Conservation (phyloP, 2,329 filamentous ascomycete species). For the Pestalotiopsis sp. region DNA sequence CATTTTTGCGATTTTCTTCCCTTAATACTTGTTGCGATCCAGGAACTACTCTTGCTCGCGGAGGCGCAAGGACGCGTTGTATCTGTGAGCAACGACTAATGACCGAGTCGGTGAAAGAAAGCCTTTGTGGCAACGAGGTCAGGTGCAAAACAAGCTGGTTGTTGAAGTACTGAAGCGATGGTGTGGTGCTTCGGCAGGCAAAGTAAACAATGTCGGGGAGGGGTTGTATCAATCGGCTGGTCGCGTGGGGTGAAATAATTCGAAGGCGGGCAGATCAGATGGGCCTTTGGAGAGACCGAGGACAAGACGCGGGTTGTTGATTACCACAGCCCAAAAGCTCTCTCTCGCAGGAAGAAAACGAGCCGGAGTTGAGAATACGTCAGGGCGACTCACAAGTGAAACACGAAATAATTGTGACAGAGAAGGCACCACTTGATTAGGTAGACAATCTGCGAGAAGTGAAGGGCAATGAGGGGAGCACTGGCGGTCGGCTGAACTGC, state of each 20-base stretch:
- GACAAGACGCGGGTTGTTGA: not conserved
- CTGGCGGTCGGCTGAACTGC: not conserved
- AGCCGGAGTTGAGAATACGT: not conserved
- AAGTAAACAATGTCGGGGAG: conserved; percentile 6
- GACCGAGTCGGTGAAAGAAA: not conserved
- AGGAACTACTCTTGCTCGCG: not conserved
- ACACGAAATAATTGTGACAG: not conserved
- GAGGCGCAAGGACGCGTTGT: not conserved
- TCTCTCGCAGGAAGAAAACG: not conserved
- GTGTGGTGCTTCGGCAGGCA: not conserved
- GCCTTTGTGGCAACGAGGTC: not conserved
- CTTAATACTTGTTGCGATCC: not conserved
- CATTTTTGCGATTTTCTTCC: conserved; percentile 6
- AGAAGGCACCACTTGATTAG: not conserved
- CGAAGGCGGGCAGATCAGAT: not conserved
- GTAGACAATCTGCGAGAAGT: conserved; percentile 1
- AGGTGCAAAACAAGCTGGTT: not conserved
- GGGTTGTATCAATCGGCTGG: not conserved
- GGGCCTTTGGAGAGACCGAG: not conserved
- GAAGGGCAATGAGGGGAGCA: not conserved
- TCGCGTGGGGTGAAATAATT: conserved; percentile 7
- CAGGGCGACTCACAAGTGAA: not conserved
- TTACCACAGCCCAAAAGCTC: not conserved
- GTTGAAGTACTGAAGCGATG: not conserved
- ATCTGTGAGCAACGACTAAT: not conserved